Evolutionary conservation across 257 asterid species (phyloP).

Genomic region (Penstemon newberryi): DNA sequence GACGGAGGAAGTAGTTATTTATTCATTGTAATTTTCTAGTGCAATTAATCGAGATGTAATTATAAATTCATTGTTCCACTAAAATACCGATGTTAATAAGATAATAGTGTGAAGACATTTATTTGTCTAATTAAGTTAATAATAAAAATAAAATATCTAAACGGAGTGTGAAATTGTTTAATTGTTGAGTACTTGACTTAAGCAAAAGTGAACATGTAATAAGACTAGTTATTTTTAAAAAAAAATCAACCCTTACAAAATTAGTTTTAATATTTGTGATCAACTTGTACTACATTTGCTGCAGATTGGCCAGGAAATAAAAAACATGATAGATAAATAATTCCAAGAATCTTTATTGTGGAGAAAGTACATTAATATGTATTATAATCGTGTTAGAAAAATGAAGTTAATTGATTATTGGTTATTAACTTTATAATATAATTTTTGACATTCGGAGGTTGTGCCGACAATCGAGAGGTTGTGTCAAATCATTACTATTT

Average conservation of each 20-base stretch:
- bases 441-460: constrained; percentile 33
- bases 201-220: not conserved
- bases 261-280: not conserved
- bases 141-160: no score
- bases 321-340: not conserved
- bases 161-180: no score
- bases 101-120: no score
- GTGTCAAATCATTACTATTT: no score
- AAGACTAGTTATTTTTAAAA: not conserved
- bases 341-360: not conserved
- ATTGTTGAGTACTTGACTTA: constrained; percentile 14
- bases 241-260: not conserved
- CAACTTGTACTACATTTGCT: constrained; percentile 7
- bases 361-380: no score
- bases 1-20: no score
- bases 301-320: constrained; percentile 1
- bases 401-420: not conserved
- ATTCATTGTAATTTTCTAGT: no score
- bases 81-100: no score
- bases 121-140: not conserved
- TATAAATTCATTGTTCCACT: no score
- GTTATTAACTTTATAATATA: constrained; percentile 1
- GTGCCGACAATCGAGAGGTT: no score
- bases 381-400: not conserved
- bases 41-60: no score